A percentile compares a stretch with the other conserved stretches of the same genome.
Conservation (phyloP, 2,329 filamentous ascomycete species). For the Aspergillus ibericus region DNA sequence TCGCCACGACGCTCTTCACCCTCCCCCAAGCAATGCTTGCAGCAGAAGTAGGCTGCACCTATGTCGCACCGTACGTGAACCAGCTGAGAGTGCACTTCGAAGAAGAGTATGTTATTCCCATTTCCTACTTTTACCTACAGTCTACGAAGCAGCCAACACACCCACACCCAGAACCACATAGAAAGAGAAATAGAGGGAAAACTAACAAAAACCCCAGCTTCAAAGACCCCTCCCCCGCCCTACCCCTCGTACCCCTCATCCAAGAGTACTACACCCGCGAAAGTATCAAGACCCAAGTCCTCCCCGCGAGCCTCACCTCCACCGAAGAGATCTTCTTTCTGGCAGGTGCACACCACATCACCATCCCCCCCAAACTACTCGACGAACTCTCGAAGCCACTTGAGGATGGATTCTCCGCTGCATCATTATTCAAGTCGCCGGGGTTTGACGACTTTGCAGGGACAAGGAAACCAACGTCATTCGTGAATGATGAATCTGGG, state of each 20-base stretch:
- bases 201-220: slow-evolving; percentile 9
- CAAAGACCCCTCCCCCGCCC: slow-evolving; percentile 31
- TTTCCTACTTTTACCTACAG: background rate
- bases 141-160: background rate
- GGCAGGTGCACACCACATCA: slow-evolving; percentile 60
- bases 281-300: slow-evolving; percentile 45
- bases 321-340: slow-evolving; percentile 60
- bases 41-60: slow-evolving; percentile 58
- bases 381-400: slow-evolving; percentile 46
- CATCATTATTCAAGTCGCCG: slow-evolving; percentile 25
- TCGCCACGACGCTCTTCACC: slow-evolving; percentile 65
- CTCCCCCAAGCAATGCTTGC: slow-evolving; percentile 62
- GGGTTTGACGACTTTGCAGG: slow-evolving; percentile 1
- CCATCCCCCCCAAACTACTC: slow-evolving; percentile 57
- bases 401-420: slow-evolving; percentile 31
- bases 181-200: background rate
- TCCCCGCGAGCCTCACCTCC: slow-evolving; percentile 59
- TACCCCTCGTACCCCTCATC: slow-evolving; percentile 53
- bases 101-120: slow-evolving; percentile 22
- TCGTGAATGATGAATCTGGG: slow-evolving; percentile 44
- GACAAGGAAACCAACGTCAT: slow-evolving; percentile 23
- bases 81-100: slow-evolving; percentile 65
- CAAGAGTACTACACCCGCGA: slow-evolving; percentile 58
- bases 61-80: slow-evolving; percentile 66
- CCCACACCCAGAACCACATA: background rate